These are phyloP conservation scores for Musa itinerans DNA, from an alignment of 176 grass and related monocot genomes.

Conservation along the genomic window DNA sequence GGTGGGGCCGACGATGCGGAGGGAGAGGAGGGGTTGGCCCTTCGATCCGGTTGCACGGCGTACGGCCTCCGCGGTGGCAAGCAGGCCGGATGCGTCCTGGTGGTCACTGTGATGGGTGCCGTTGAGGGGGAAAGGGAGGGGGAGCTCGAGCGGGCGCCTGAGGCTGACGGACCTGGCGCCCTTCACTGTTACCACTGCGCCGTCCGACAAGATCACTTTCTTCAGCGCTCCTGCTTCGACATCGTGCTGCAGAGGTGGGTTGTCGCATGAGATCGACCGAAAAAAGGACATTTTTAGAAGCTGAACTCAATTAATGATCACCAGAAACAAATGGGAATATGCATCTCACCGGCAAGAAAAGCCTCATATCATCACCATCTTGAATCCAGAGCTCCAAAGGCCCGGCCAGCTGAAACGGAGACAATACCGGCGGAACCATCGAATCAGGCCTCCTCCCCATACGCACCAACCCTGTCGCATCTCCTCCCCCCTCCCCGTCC, in stretches of 20 bases:
- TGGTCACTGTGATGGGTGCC: slow-evolving; percentile 44
- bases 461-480: slow-evolving; percentile 49
- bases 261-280: no score
- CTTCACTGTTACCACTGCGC: not conserved
- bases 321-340: not conserved
- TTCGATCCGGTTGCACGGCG: slow-evolving; percentile 40
- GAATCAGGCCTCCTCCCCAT: slow-evolving; percentile 16
- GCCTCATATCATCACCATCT: slow-evolving; percentile 64
- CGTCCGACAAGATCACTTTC: slow-evolving; percentile 4
- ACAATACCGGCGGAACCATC: slow-evolving; percentile 30
- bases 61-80: slow-evolving; percentile 62
- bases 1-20: slow-evolving; percentile 62
- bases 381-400: slow-evolving; percentile 94
- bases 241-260: not conserved
- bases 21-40: slow-evolving; percentile 68
- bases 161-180: slow-evolving; percentile 9
- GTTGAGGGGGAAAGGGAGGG: slow-evolving; percentile 32
- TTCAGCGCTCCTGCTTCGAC: slow-evolving; percentile 10
- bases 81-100: slow-evolving; percentile 25
- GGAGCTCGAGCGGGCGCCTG: not conserved
- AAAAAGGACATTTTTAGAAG: not conserved
- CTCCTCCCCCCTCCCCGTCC: slow-evolving; percentile 29
- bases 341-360: slow-evolving; percentile 63
- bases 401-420: slow-evolving; percentile 73
- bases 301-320: no score